Base-by-base conservation (phyloP, 352 stramenopile species). In the Phytophthora ohioensis region DNA sequence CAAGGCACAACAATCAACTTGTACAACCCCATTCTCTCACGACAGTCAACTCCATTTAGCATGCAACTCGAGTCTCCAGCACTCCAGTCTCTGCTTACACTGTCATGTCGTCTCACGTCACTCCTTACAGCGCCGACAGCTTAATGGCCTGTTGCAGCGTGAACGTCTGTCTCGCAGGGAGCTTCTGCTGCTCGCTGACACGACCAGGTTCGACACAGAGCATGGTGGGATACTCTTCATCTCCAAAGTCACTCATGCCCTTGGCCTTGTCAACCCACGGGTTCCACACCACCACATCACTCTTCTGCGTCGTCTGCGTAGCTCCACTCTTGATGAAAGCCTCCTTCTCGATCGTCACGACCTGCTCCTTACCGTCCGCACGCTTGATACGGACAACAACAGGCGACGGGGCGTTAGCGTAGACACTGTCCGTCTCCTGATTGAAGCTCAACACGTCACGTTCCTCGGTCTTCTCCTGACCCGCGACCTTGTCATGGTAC, bases 151-250 rank as follows among this genome's bases (percentile, higher is more conserved):
- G 86, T 58, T 91, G 84, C 36, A 93, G 76, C 64, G 78, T 91
- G 71, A 83, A 93, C 2, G 82, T 79, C 39, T 82, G 76, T 49
- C 81, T 80, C 0, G 74, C 71, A 12, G 72, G 76, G 32, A 94
- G 84, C 57, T 76, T 81, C 69, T 92, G 87, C 60, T 80, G 71
- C 64, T 87, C 68, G 52, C 83, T 94, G 27, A 96, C 89, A 43
- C 88, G 79, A 17, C 96, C 96, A 10, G 97, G 96, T 76, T 99
- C 96, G 45, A 99, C 88, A 73, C 97, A 99, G 66, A 99, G 85
- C 95, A 99, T 99, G 35, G 89, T 83, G 48, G 91, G 60, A 71
- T 98, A 98, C 77, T 98, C 92, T 48, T 99, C 96, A 68, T 98
- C 89, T 39, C 83, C 92, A 81, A 99, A 99, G 80, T 99, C 96